Base-by-base conservation (phyloP, 2,329 filamentous ascomycete species). In the Ophiostoma fasciatum region DNA sequence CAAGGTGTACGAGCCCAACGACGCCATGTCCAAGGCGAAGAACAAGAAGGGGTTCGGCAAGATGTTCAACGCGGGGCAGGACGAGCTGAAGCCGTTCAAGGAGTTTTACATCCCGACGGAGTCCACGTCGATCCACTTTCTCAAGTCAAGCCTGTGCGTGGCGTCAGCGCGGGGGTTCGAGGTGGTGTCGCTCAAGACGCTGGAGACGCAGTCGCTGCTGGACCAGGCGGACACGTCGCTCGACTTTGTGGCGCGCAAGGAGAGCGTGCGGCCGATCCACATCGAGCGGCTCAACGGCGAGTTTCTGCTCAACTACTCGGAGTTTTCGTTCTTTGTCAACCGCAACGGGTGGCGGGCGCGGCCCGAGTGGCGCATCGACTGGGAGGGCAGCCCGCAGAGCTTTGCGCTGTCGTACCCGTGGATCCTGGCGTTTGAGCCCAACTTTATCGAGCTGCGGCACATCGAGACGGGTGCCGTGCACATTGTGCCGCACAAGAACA, bases 321-420 rank as follows among this genome's bases (percentile, higher is more conserved):
- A 98, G 56, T 98, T 94, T 59, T 94, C 84, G 11, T 98, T 98
- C 72, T 98, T 96, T 51, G 90, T 98, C 53, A 96, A 98, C 59
- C 76, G 90, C 50, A 96, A 98, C 56, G 90, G 90, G 26, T 98
- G 90, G 90, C 77, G 90, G 44, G 88, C 88, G 36, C 72, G 87
- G 50, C 85, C 87, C 5, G 90, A 98, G 57, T 98, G 90, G 90
- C 78, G 81, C 49, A 94, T 98, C 52, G 81, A 88, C 45, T 98
- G 90, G 90, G 90, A 98, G 62, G 90, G 90, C 38, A 82, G 76
- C 30, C 90, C 90, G 28, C 80, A 84, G 49, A 79, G 78, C 39
- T 98, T 98, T 57, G 90, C 90, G 1, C 76, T 96, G 37, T 94
- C 85, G 46, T 92, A 92, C 51, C 90, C 90, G 32, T 98, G 92